Base-by-base conservation (phyloP, 78 protist genomes). In the Cavenderia fasciculata region DNA sequence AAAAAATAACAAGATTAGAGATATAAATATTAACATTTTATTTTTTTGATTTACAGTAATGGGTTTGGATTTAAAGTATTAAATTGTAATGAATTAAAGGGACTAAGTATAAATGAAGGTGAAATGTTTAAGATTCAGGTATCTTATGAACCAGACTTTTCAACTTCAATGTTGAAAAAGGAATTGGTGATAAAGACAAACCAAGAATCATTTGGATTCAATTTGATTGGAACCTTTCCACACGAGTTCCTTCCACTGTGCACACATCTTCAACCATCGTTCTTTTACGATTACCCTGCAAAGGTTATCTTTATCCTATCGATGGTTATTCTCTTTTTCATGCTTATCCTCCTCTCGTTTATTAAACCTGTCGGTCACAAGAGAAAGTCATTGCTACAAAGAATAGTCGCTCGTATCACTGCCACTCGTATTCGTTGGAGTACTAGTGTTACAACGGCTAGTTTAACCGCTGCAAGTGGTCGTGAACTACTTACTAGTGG, bases 241-340 rank as follows among this genome's bases (percentile, higher is more conserved):
- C 89, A 82, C 8, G 89, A 68, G 33, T 82, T 68, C 44, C 47
- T 82, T 2, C 89, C 89, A 27, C 62, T 82, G 0, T 82, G 89
- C n/a, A 82, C 63, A 11, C 89, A 82, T 56, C 52, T 82, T 4
- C 88, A 78, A 18, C 89, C 75, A 12, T 82, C 89, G 6, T 68
- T 61, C 72, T 82, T 82, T 41, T 82, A 82, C 21, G 89, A 82
- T 14, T 82, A 82, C 68, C 89, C 72, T 21, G 89, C 89, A 2
- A 82, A 82, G 74, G 68, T 66, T 21, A 49, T 82, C 12, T 82
- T 82, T 59, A 82, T 82, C 41, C 40, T 82, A 34, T 41, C 78
- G 19, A 82, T 82, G 89, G 38, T 82, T 11, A 68, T 82, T 27
- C 49, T 82, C 31, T 82, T 82, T 41, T 43, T 82, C 10, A 70